Percentiles rank a stretch among this genome's conserved stretches.
Conservation (phyloP, 495 filamentous ascomycete genomes). For the Trichoderma reesei region DNA sequence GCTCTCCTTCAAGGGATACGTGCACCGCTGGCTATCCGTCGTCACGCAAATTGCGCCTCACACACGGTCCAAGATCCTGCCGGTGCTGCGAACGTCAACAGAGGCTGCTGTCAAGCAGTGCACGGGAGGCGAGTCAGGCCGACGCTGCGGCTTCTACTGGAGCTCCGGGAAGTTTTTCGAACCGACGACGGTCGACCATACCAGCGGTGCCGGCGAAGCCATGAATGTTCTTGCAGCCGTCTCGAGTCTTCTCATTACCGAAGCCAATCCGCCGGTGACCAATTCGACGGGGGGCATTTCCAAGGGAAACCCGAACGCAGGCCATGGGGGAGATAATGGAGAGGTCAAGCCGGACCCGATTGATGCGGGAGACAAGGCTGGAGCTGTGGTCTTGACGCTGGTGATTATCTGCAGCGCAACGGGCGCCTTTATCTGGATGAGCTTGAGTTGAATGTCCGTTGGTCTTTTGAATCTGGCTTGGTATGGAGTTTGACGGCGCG, state of each 20-base stretch:
- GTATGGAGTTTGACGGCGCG: too few relatives aligned
- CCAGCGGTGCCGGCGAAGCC: conserved; percentile 43
- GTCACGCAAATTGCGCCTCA: conserved; percentile 62
- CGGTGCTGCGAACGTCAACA: conserved; percentile 50
- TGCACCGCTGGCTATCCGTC: conserved; percentile 69
- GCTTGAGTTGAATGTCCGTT: too few relatives aligned
- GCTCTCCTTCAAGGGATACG: conserved; percentile 70
- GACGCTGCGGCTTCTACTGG: conserved; percentile 60
- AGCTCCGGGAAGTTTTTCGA: conserved; percentile 39
- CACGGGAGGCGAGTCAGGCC: conserved; percentile 44
- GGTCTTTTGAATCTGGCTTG: too few relatives aligned
- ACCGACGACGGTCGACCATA: conserved; percentile 37
- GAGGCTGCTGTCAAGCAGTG: conserved; percentile 58
- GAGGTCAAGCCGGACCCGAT: conserved; percentile 21
- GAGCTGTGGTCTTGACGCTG: conserved; percentile 47
- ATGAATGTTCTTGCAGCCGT: conserved; percentile 44
- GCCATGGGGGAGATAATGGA: conserved; percentile 23
- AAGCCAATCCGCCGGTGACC: conserved; percentile 38
- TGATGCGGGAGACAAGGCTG: conserved; percentile 43
- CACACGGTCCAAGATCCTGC: conserved; percentile 47
- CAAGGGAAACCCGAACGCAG: conserved; percentile 48
- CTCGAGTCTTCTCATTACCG: conserved; percentile 35
- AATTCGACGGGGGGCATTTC: conserved; percentile 46
- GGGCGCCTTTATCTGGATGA: conserved; percentile 25
- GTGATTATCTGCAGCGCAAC: conserved; percentile 22